Conservation (phyloP, 805 yeast species). For the Yarrowia sp. region DNA sequence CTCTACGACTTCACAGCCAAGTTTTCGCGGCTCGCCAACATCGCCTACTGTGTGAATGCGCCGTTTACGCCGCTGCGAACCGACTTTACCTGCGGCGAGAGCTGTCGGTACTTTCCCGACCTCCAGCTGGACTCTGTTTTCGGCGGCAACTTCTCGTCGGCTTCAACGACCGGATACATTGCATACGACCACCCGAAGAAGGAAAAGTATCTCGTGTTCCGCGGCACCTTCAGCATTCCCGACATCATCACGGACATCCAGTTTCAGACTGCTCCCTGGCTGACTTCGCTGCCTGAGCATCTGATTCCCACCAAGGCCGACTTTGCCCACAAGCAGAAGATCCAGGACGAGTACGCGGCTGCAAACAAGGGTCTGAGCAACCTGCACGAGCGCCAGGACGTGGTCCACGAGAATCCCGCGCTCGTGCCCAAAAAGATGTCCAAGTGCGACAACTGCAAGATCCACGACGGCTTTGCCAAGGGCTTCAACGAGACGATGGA, state of each 20-base stretch:
- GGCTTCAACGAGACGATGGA: neutral
- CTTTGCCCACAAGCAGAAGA: neutral
- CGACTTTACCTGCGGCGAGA: neutral
- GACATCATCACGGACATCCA: conserved; percentile 5
- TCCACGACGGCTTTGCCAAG: conserved; percentile 1
- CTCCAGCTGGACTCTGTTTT: neutral
- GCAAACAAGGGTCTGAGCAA: neutral
- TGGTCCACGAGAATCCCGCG: neutral
- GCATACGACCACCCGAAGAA: neutral
- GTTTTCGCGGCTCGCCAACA: neutral
- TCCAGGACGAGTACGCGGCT: neutral
- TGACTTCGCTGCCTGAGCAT: neutral
- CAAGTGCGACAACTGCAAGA: neutral
- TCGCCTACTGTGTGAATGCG: conserved; percentile 1
- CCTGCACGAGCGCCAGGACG: neutral
- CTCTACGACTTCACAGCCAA: neutral
- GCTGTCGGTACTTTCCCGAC: conserved; percentile 2
- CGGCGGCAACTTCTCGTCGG: neutral
- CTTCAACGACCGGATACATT: neutral
- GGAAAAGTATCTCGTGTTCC: conserved; percentile 14
- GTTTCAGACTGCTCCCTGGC: conserved; percentile 4
- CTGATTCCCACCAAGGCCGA: neutral
- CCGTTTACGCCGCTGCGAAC: neutral
- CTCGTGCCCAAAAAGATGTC: neutral
- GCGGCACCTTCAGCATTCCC: conserved; percentile 8